Conservation (phyloP, 805 yeast species). For the Saturnispora silvae region DNA sequence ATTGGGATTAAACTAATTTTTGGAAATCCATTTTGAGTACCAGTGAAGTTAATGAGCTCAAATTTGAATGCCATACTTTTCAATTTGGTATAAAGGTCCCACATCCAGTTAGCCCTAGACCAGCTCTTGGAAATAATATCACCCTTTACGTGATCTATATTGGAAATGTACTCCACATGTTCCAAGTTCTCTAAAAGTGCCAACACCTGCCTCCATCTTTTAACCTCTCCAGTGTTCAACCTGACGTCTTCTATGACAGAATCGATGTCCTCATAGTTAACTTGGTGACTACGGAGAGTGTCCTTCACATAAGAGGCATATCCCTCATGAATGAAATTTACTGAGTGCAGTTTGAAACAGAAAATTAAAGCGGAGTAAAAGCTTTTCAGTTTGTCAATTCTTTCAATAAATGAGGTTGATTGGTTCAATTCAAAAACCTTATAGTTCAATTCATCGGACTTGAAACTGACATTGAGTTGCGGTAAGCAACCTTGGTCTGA, state of each 20-base stretch:
- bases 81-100: conserved; percentile 2
- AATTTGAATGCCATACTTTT: conserved; percentile 1
- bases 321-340: background rate
- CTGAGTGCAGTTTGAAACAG: background rate
- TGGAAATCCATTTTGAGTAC: background rate
- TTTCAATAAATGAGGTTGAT: background rate
- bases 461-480: background rate
- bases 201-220: conserved; percentile 3
- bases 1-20: background rate
- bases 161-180: background rate
- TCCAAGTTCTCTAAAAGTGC: conserved; percentile 2
- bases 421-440: background rate
- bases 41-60: too few species aligned
- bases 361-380: background rate
- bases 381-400: background rate
- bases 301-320: background rate
- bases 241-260: conserved; percentile 1
- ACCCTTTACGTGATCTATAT: background rate
- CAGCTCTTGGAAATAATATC: background rate
- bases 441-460: background rate
- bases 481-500: conserved; percentile 1
- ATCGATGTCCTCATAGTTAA: conserved; percentile 1
- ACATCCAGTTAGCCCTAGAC: conserved; percentile 4
- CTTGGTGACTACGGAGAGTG: background rate
- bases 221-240: background rate